Conservation (phyloP, 1,139 yeast genomes). For the Kurtzmaniella quercitrusa region DNA sequence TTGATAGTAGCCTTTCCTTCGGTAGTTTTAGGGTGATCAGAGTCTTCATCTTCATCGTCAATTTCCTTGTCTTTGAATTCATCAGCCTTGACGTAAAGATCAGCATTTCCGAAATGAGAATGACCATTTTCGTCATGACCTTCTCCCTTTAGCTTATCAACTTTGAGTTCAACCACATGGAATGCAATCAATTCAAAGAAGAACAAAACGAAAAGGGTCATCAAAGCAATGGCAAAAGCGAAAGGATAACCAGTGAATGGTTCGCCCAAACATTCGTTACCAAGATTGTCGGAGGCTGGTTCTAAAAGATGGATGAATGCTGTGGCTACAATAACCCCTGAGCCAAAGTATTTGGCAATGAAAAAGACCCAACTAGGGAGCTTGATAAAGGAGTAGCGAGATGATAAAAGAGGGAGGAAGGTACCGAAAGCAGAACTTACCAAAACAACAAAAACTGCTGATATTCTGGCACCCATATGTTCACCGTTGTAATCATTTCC, state of each 20-base stretch:
- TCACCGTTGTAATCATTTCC: slow-evolving; percentile 37
- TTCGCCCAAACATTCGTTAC: slow-evolving; percentile 51
- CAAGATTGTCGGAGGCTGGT: slow-evolving; percentile 64
- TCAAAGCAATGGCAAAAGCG: slow-evolving; percentile 61
- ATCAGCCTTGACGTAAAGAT: slow-evolving; percentile 22
- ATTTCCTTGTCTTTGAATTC: slow-evolving; percentile 13
- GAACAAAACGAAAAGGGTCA: slow-evolving; percentile 48
- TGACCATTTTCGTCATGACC: slow-evolving; percentile 31
- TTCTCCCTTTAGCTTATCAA: slow-evolving; percentile 15
- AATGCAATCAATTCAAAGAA: slow-evolving; percentile 55
- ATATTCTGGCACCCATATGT: slow-evolving; percentile 61
- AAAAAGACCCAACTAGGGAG: slow-evolving; percentile 63
- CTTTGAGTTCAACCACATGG: slow-evolving; percentile 41
- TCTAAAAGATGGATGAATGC: slow-evolving; percentile 80
- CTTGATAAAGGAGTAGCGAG: slow-evolving; percentile 48
- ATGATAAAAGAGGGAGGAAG: slow-evolving; percentile 56
- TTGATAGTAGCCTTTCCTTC: slow-evolving; percentile 7
- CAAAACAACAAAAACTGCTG: slow-evolving; percentile 66
- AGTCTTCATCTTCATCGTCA: slow-evolving; percentile 11
- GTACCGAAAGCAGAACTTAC: slow-evolving; percentile 55
- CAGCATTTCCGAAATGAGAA: slow-evolving; percentile 48
- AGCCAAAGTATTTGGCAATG: slow-evolving; percentile 79
- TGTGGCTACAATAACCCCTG: slow-evolving; percentile 89
- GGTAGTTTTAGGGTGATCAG: slow-evolving; percentile 4
- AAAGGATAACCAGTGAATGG: slow-evolving; percentile 55